These are phyloP conservation scores for Iodosphaeria phyllophila DNA, from an alignment of 2,329 filamentous ascomycete genomes.

Conservation along the genomic window DNA sequence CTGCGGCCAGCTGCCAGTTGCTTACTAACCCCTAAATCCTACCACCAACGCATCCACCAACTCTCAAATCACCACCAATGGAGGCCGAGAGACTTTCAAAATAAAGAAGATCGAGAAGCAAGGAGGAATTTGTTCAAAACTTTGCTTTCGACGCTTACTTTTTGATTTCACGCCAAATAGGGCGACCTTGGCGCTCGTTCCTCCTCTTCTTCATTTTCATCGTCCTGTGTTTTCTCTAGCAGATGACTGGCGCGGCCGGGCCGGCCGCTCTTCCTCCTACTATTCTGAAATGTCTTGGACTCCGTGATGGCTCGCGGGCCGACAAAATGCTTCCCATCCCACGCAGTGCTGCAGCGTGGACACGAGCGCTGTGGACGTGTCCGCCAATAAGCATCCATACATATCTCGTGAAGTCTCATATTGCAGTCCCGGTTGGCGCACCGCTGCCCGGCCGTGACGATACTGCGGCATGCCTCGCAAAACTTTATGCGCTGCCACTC, in stretches of 20 bases:
- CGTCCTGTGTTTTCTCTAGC: slow-evolving; percentile 15
- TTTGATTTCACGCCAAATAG: too few species aligned
- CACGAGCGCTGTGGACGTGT: slow-evolving; percentile 43
- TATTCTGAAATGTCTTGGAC: slow-evolving; percentile 28
- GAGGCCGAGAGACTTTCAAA: too few species aligned
- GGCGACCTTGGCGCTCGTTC: too few species aligned
- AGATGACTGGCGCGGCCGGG: slow-evolving; percentile 15
- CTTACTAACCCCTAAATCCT: too few species aligned
- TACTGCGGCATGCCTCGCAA: slow-evolving; percentile 76
- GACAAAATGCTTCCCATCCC: slow-evolving; percentile 29
- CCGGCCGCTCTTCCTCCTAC: slow-evolving; percentile 17
- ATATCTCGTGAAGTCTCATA: slow-evolving; percentile 59
- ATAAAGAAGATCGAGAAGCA: too few species aligned
- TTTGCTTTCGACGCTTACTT: too few species aligned
- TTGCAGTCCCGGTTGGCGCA: slow-evolving; percentile 51
- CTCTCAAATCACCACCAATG: too few species aligned
- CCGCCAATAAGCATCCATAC: slow-evolving; percentile 55
- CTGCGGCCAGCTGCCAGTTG: too few species aligned
- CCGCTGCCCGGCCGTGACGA: slow-evolving; percentile 69
- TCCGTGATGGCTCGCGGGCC: slow-evolving; percentile 38
- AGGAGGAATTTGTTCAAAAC: too few species aligned
- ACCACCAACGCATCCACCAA: too few species aligned
- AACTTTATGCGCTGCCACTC: slow-evolving; percentile 63
- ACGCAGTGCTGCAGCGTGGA: slow-evolving; percentile 35
- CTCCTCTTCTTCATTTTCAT: slow-evolving; percentile 10